Evolutionary conservation across 257 asterid species (phyloP).

Genomic region (Nicotiana attenuata): DNA sequence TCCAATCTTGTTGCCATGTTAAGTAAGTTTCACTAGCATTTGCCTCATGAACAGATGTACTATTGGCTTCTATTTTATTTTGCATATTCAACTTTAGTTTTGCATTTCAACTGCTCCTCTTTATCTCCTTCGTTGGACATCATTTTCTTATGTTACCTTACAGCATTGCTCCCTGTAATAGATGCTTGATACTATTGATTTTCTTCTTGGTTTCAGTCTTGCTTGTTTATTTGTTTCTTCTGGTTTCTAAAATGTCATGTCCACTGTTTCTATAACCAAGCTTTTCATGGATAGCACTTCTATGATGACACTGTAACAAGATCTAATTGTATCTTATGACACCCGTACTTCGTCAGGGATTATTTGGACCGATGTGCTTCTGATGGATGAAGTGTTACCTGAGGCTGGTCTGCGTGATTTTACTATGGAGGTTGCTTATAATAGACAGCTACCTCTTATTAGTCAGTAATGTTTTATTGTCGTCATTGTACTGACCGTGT

Average conservation of each 20-base stretch:
- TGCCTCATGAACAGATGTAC: constrained; percentile 8
- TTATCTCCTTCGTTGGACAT: neutral
- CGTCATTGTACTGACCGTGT: constrained; percentile 7
- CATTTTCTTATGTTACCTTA: neutral
- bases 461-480: neutral
- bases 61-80: neutral
- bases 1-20: constrained; percentile 58
- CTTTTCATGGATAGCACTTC: neutral
- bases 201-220: neutral
- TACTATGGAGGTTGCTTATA: constrained; percentile 57
- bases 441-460: constrained; percentile 15
- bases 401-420: constrained; percentile 68
- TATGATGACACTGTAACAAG: neutral
- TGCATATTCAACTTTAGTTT: neutral
- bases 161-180: neutral
- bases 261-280: neutral
- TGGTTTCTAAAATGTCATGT: neutral
- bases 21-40: constrained; percentile 49
- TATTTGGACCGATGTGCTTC: constrained; percentile 77
- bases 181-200: neutral
- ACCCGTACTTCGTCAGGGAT: constrained; percentile 41
- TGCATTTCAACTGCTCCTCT: neutral
- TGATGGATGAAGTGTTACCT: constrained; percentile 86
- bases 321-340: constrained; percentile 1
- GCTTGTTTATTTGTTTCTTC: constrained; percentile 6